Evolutionary conservation across 2,329 filamentous ascomycete genomes (phyloP), one percentile per base, ranked within the genome.

Genomic region (Xylaria sp.): DNA sequence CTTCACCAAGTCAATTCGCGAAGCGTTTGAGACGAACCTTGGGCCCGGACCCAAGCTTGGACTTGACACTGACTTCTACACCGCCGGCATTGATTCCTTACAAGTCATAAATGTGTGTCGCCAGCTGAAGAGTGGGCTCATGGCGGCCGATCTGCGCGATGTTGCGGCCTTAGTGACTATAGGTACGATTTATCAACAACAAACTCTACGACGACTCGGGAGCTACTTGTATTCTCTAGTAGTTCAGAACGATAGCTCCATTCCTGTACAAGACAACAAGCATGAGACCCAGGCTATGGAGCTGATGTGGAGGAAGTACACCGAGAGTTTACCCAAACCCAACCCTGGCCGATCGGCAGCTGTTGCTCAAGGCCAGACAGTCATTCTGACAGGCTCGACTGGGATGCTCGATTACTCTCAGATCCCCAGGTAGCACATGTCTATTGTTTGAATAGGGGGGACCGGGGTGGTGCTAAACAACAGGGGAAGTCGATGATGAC

Each of bases 301-400:
- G 20, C 20, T 20, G 6, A 23, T 20, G 1, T 49, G 23, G 20
- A 51, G 10, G 3, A 51, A 28, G 20, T 28, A 51, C 13, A 28
- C 48, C 20, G 12, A 51, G 23, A 28, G n/a, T 28, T 28, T 15
- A 23, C 48, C 48, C 1, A 15, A 28, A 15, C 48, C 48, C 20
- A 51, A 18, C 7, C 20, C 48, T 9, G 4, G 6, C 23, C 20
- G 23, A 6, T 23, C 5, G 2, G 20, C 48, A 51, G 23, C 48
- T 15, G 12, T 28, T 10, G 2, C 23, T 13, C 52, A 72, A 15
- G 57, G 52, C 18, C 72, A 74, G 49, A 74, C 69, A 1, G 78
- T 84, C 5, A 60, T 83, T 2, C 68, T 83, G 1, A 83, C 82
- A 0, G 82, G 81, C 0, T 79, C 77, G 0, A 81, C 81, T 31